Base-by-base conservation (phyloP, 306 rosid genomes). In the Rosa multiflora region DNA sequence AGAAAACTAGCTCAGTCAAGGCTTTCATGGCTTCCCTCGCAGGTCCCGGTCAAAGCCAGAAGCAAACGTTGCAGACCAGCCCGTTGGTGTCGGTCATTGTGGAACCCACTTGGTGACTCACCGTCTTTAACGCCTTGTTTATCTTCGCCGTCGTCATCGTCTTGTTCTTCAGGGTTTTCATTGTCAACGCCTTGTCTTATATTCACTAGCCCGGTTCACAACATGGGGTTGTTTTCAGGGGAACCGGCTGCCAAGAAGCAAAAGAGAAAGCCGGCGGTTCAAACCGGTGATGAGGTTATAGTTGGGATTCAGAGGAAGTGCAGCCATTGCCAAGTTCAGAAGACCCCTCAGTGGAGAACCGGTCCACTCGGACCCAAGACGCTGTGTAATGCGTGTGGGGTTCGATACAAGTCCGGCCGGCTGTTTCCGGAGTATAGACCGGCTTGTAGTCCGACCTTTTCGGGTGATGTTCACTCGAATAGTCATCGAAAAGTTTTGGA, bases 281-380 rank as follows among this genome's bases (percentile, higher is more conserved):
- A 84, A 32, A 10, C 66, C 21, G 70, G 79, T 8, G 51, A 71
- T 3, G 78, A 76, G 7, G 51, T 51, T 10, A 4, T 51, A 4
- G 56, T 51, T 35, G 86, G 78, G 40, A 55, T 86, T 70, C 94
- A 87, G 85, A 83, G 99, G 62, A 88, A 97, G 85, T 94, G 99
- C 69, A 90, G 90, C 75, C 99, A 94, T 70, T 94, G 99, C 56
- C 93, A 82, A 8, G 97, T 90, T 43, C 97, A 94, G 81, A 92
- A 88, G 82, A 94, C 99, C 23, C 99, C 99, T 3, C 99, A 94
- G 83, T 94, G 99, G 99, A 84, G 99, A 73, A 83, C 99, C 82
- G 99, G 99, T 66, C 99, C 99, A 0, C 74, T 80, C 6, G 99
- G 99, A 1, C 78, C 97, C 1, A 94, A 94, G 83, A 94, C 99